A percentile compares a stretch with the other conserved stretches of the same genome.
phyloP scores from a whole-genome alignment of 2,329 filamentous ascomycete genomes.

The Lasiodiplodia sp. region DNA sequence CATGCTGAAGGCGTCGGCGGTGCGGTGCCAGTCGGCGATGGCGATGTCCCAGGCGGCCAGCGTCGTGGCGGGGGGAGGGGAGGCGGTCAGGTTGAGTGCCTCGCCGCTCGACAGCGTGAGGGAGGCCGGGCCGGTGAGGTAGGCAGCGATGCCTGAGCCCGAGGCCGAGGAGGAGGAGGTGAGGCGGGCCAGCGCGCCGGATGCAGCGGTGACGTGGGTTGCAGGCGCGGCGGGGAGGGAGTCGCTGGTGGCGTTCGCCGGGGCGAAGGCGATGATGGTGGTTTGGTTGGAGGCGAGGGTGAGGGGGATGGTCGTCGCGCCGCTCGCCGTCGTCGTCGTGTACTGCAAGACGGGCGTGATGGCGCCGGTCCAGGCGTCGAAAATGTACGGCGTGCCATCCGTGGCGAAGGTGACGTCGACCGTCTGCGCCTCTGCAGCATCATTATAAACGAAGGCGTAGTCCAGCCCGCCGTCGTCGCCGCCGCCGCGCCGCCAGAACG shows the following conservation, averaged over 20 bases:
- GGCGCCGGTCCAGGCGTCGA: slow-evolving; percentile 54
- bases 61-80: slow-evolving; percentile 34
- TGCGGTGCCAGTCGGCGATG: slow-evolving; percentile 51
- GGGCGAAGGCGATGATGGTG: slow-evolving; percentile 49
- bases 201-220: slow-evolving; percentile 1
- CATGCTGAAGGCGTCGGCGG: slow-evolving; percentile 42
- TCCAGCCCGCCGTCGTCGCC: slow-evolving; percentile 33
- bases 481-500: slow-evolving; percentile 45
- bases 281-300: slow-evolving; percentile 50
- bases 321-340: slow-evolving; percentile 28
- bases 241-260: neutral
- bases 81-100: slow-evolving; percentile 30
- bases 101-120: slow-evolving; percentile 32
- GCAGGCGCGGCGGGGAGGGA: neutral
- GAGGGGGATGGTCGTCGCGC: slow-evolving; percentile 42
- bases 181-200: slow-evolving; percentile 22
- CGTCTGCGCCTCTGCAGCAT: slow-evolving; percentile 33
- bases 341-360: slow-evolving; percentile 44
- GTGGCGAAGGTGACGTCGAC: slow-evolving; percentile 31
- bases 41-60: slow-evolving; percentile 48
- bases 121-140: slow-evolving; percentile 30
- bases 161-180: neutral
- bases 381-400: slow-evolving; percentile 43
- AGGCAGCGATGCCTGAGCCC: neutral
- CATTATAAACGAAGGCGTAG: slow-evolving; percentile 54